Conservation (phyloP, 495 filamentous ascomycete genomes). For the Aspergillus hancockii region DNA sequence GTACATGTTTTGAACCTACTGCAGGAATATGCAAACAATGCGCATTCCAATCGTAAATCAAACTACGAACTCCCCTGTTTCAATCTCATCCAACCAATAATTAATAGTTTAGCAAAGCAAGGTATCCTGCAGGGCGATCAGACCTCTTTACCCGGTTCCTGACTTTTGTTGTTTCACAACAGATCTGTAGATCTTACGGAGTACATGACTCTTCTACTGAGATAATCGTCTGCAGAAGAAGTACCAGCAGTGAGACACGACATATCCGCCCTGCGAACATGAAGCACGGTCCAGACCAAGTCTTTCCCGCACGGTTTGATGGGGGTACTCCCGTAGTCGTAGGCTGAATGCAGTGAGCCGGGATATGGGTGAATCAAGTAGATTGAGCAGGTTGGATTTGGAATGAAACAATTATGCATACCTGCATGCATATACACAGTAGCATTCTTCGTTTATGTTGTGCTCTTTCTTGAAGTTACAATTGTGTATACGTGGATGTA, state of each 20-base stretch:
- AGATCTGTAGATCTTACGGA: slow-evolving; percentile 1
- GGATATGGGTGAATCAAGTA: not conserved
- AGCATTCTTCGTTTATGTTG: not conserved
- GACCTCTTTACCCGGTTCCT: slow-evolving; percentile 2
- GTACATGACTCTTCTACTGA: not conserved
- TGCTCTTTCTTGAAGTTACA: not conserved
- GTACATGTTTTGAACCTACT: slow-evolving; percentile 7
- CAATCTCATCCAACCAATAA: slow-evolving; percentile 2
- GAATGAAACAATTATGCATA: not conserved
- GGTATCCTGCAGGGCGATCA: slow-evolving; percentile 6
- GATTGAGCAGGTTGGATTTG: not conserved
- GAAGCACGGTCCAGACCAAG: slow-evolving; percentile 1
- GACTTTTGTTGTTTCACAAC: slow-evolving; percentile 8
- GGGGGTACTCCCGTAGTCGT: not conserved
- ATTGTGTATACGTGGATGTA: not conserved
- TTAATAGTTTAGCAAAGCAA: slow-evolving; percentile 6
- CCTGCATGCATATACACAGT: not conserved
- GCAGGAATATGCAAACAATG: slow-evolving; percentile 2
- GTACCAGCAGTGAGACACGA: not conserved
- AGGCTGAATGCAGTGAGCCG: not conserved
- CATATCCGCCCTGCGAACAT: slow-evolving; percentile 1
- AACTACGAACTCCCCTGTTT: not conserved
- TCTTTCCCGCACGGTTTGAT: not conserved
- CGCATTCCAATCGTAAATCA: not conserved
- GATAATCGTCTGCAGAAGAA: slow-evolving; percentile 1